These are phyloP conservation scores for Paecilomyces dactylethromorphus DNA, from an alignment of 2,329 filamentous ascomycete genomes.

Conservation along the genomic window DNA sequence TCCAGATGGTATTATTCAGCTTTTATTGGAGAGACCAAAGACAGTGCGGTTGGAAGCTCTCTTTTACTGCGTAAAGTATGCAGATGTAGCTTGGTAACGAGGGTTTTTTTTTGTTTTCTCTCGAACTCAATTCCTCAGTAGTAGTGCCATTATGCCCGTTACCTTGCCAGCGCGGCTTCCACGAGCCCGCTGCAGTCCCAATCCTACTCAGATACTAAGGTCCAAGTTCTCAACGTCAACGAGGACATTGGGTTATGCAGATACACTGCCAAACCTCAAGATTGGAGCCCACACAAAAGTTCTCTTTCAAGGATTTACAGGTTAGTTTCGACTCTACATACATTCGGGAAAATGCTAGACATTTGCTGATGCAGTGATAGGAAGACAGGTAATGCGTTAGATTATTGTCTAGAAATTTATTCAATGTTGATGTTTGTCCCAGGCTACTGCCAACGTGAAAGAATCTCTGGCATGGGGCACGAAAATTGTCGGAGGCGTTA, in stretches of 20 bases:
- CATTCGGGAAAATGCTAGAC: neutral
- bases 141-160: slow-evolving; percentile 11
- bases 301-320: slow-evolving; percentile 66
- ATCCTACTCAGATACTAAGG: slow-evolving; percentile 2
- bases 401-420: neutral
- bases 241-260: slow-evolving; percentile 40
- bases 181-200: slow-evolving; percentile 3
- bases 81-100: neutral
- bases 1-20: neutral
- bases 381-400: slow-evolving; percentile 25
- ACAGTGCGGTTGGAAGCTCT: neutral
- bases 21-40: neutral
- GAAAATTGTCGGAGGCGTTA: slow-evolving; percentile 72
- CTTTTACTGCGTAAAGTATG: neutral
- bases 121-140: neutral
- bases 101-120: neutral
- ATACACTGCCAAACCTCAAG: slow-evolving; percentile 60
- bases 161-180: slow-evolving; percentile 14
- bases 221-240: slow-evolving; percentile 26
- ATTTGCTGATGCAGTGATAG: slow-evolving; percentile 12
- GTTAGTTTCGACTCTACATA: slow-evolving; percentile 22
- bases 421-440: slow-evolving; percentile 22
- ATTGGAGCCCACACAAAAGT: slow-evolving; percentile 62
- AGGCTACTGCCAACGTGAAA: slow-evolving; percentile 67
- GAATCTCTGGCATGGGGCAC: slow-evolving; percentile 74